A percentile compares a stretch with the other conserved stretches of the same genome.
phyloP scores from a whole-genome alignment of 2,329 filamentous ascomycete genomes.

The Nemania serpens region DNA sequence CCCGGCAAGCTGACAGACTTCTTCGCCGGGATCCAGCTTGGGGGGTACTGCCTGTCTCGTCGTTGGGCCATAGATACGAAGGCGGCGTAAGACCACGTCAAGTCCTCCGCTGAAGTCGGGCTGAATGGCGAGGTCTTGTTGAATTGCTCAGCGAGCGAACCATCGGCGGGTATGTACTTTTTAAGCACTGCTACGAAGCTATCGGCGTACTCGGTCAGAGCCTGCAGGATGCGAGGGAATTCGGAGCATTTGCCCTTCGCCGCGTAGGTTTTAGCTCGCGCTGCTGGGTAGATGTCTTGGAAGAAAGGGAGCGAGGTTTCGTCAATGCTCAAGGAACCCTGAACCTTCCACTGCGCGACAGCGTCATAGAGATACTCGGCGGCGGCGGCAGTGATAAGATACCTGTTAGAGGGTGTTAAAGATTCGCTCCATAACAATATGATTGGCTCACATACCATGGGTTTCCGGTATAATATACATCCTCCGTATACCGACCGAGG shows the following conservation, averaged over 20 bases:
- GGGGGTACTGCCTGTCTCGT: slow-evolving; percentile 43
- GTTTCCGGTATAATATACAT: slow-evolving; percentile 60
- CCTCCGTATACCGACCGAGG: slow-evolving; percentile 54
- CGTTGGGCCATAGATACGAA: slow-evolving; percentile 53
- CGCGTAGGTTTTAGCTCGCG: slow-evolving; percentile 53
- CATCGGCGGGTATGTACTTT: slow-evolving; percentile 53
- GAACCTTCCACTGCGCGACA: slow-evolving; percentile 56
- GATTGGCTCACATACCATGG: slow-evolving; percentile 49
- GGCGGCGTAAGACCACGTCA: slow-evolving; percentile 76
- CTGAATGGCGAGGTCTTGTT: slow-evolving; percentile 44
- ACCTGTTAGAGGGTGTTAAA: slow-evolving; percentile 33
- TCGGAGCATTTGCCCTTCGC: slow-evolving; percentile 39
- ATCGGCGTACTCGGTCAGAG: slow-evolving; percentile 59
- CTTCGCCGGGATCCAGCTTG: slow-evolving; percentile 36
- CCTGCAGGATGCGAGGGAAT: slow-evolving; percentile 50
- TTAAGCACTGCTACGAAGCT: slow-evolving; percentile 54
- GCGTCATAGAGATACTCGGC: slow-evolving; percentile 64
- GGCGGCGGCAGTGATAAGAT: slow-evolving; percentile 59
- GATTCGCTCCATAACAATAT: neutral
- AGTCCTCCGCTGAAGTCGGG: slow-evolving; percentile 52
- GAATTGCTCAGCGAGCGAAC: slow-evolving; percentile 56
- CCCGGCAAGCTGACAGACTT: slow-evolving; percentile 34
- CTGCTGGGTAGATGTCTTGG: slow-evolving; percentile 54
- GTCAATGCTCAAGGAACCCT: slow-evolving; percentile 54
- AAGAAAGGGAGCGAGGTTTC: slow-evolving; percentile 60